These are phyloP conservation scores for Quercus tomentella DNA, from an alignment of 331 rosid species.

Conservation along the genomic window DNA sequence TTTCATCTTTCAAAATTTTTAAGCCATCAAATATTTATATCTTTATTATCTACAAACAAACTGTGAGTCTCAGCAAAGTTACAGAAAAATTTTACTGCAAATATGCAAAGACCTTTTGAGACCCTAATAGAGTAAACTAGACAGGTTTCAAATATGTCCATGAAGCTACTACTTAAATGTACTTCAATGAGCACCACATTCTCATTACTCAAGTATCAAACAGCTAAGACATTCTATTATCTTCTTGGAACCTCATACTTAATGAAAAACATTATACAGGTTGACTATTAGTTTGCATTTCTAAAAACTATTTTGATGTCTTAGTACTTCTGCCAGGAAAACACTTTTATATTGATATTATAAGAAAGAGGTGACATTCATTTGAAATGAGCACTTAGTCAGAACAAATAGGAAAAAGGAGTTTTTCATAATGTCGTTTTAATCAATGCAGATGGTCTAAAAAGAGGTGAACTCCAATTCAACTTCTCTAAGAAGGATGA, in stretches of 20 bases:
- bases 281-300: not conserved
- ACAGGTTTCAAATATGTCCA: not conserved
- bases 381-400: not conserved
- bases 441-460: not conserved
- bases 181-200: not conserved
- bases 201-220: not conserved
- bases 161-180: not conserved
- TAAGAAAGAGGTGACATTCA: no score
- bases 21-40: not conserved
- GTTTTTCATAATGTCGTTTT: not conserved
- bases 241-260: not conserved
- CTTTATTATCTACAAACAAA: not conserved
- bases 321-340: no score
- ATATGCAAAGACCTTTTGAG: not conserved
- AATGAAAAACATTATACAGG: not conserved
- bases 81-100: not conserved
- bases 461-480: not conserved
- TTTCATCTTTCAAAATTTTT: not conserved
- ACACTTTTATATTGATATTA: no score
- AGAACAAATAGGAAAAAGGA: not conserved
- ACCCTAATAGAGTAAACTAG: not conserved
- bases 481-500: not conserved
- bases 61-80: not conserved
- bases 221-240: not conserved
- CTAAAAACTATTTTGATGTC: no score